A percentile compares a stretch with the other conserved stretches of the same genome.
These are phyloP conservation scores for Malassezia obtusa DNA, from an alignment of 1,284 basidiomycete genomes.

Conservation along the genomic window DNA sequence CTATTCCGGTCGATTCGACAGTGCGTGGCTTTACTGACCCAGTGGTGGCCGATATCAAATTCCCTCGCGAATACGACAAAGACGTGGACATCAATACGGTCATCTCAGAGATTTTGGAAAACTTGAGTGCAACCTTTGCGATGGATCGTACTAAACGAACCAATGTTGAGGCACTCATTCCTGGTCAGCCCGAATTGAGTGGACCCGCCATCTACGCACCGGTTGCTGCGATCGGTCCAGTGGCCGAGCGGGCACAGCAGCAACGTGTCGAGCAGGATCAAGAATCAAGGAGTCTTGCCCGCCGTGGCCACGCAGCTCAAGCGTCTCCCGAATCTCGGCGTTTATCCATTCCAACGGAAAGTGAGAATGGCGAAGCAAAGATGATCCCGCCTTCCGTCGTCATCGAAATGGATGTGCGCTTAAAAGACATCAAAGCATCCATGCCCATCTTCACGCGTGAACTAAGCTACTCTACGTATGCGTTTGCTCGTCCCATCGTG, in stretches of 20 bases:
- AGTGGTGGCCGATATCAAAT: constrained; percentile 92
- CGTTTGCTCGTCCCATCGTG: constrained; percentile 90
- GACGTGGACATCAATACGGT: constrained; percentile 67
- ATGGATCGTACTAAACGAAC: constrained; percentile 15
- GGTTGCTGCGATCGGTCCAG: constrained; percentile 41
- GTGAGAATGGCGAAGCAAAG: neutral
- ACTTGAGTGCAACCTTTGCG: constrained; percentile 53
- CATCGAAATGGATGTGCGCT: constrained; percentile 87
- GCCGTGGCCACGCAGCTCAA: constrained; percentile 3
- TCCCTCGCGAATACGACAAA: constrained; percentile 70
- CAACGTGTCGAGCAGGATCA: constrained; percentile 21
- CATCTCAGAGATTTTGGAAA: constrained; percentile 79
- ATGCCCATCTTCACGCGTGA: constrained; percentile 57
- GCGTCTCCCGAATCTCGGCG: neutral
- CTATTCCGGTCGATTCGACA: constrained; percentile 82
- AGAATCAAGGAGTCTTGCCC: neutral
- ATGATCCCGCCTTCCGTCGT: constrained; percentile 51
- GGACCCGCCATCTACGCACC: constrained; percentile 77
- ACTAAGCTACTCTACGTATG: constrained; percentile 82
- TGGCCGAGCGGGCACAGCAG: constrained; percentile 31
- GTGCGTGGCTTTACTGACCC: constrained; percentile 10
- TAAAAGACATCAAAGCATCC: constrained; percentile 89
- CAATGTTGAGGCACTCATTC: constrained; percentile 57
- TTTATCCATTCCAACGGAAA: neutral
- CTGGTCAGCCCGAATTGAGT: constrained; percentile 74